Conservation (phyloP, 2,329 filamentous ascomycete genomes). For the Penicillium sp. region DNA sequence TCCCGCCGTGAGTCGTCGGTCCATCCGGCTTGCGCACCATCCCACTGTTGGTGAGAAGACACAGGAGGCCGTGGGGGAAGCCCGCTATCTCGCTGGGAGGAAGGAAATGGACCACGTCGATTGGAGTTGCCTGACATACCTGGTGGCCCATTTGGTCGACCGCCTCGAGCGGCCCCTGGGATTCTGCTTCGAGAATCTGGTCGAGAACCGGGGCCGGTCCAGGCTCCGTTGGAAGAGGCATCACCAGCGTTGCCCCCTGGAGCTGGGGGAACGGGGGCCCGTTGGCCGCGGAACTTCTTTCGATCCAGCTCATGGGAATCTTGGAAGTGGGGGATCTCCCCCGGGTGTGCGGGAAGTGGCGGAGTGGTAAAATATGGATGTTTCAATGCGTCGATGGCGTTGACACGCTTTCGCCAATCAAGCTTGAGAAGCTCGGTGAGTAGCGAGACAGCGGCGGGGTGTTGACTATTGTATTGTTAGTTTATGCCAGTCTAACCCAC, state of each 20-base stretch:
- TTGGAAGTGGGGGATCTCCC: slow-evolving; percentile 87
- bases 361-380: slow-evolving; percentile 85
- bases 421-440: slow-evolving; percentile 81
- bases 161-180: slow-evolving; percentile 34
- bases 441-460: slow-evolving; percentile 72
- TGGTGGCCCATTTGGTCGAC: slow-evolving; percentile 25
- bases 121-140: slow-evolving; percentile 20
- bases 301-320: slow-evolving; percentile 97
- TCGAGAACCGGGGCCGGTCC: slow-evolving; percentile 39
- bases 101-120: slow-evolving; percentile 29
- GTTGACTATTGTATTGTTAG: slow-evolving; percentile 51
- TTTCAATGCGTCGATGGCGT: slow-evolving; percentile 88
- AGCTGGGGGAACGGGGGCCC: slow-evolving; percentile 80
- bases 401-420: slow-evolving; percentile 85
- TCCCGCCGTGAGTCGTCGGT: slow-evolving; percentile 34
- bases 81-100: slow-evolving; percentile 32
- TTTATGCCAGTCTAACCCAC: background rate
- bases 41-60: slow-evolving; percentile 32
- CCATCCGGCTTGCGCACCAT: slow-evolving; percentile 26
- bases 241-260: slow-evolving; percentile 90
- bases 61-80: slow-evolving; percentile 41
- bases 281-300: slow-evolving; percentile 83
- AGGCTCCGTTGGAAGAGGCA: slow-evolving; percentile 63
- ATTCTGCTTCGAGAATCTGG: slow-evolving; percentile 37
- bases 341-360: slow-evolving; percentile 77